Percentiles rank a stretch among this genome's conserved stretches.
Conservation (phyloP, 495 filamentous ascomycete species). For the Trichoderma parareesei region DNA sequence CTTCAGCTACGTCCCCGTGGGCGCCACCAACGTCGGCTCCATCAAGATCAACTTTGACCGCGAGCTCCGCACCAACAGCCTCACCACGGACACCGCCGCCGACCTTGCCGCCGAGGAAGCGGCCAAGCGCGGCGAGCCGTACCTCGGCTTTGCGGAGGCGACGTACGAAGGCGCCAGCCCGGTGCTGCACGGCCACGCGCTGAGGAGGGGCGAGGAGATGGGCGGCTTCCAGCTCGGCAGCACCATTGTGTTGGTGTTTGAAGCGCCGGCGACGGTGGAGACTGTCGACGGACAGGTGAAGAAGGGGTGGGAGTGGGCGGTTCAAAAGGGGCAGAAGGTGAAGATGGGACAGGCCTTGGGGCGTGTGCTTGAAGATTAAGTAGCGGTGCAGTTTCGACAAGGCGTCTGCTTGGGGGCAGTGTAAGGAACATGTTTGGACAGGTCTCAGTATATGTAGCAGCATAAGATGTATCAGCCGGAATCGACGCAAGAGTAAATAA, state of each 20-base stretch:
- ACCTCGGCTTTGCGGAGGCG: slow-evolving; percentile 82
- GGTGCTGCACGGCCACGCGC: slow-evolving; percentile 72
- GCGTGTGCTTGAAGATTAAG: slow-evolving; percentile 22
- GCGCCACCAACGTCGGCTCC: slow-evolving; percentile 96
- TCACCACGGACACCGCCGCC: slow-evolving; percentile 82
- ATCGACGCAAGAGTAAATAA: not conserved
- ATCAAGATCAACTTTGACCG: slow-evolving; percentile 97
- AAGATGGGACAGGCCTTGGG: slow-evolving; percentile 85
- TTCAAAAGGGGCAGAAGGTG: slow-evolving; percentile 78
- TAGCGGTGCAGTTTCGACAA: not conserved
- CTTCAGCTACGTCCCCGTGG: slow-evolving; percentile 91
- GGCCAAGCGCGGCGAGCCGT: slow-evolving; percentile 63
- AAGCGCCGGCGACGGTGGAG: slow-evolving; percentile 66
- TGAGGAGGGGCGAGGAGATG: slow-evolving; percentile 90
- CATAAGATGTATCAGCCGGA: too few relatives aligned
- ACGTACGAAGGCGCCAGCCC: slow-evolving; percentile 72
- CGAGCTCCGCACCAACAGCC: slow-evolving; percentile 85
- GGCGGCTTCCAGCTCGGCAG: slow-evolving; percentile 95
- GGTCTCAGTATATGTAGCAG: too few relatives aligned
- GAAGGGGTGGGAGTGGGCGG: slow-evolving; percentile 72
- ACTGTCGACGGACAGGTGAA: slow-evolving; percentile 55
- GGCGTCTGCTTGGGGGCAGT: too few relatives aligned
- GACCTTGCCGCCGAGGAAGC: slow-evolving; percentile 75
- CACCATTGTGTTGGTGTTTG: slow-evolving; percentile 93
- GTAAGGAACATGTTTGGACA: too few relatives aligned